These are phyloP conservation scores for Candida glucosophila DNA, from an alignment of 1,139 yeast genomes.

Conservation along the genomic window DNA sequence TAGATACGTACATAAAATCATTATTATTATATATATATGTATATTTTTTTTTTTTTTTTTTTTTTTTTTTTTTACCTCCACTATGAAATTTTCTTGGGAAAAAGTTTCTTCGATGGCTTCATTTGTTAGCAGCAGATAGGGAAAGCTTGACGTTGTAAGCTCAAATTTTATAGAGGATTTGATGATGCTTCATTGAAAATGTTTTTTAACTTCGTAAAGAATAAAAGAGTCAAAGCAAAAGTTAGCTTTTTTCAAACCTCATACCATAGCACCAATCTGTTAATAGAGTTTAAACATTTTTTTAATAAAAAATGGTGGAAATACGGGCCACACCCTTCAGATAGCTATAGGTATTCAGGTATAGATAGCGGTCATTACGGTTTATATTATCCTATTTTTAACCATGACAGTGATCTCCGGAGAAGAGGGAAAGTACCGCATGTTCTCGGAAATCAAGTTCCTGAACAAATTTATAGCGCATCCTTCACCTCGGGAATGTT, in stretches of 20 bases:
- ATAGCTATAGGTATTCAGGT: conserved; percentile 17
- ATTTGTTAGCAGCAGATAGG: neutral
- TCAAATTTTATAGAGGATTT: too few relatives aligned
- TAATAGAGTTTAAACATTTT: conserved; percentile 15
- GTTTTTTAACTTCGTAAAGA: conserved; percentile 20
- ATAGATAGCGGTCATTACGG: conserved; percentile 39
- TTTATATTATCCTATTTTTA: conserved; percentile 33
- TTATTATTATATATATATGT: conserved; percentile 51
- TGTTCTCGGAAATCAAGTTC: neutral
- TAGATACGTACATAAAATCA: conserved; percentile 57
- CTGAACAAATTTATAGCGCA: neutral
- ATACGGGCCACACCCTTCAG: conserved; percentile 27
- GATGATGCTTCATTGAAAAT: conserved; percentile 11
- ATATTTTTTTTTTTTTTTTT: conserved; percentile 14
- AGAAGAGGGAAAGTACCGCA: conserved; percentile 4
- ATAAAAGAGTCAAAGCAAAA: conserved; percentile 15
- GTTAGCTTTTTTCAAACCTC: conserved; percentile 35
- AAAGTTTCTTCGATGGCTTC: neutral
- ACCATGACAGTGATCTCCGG: conserved; percentile 25
- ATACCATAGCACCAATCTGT: conserved; percentile 18
- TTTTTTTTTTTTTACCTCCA: conserved; percentile 1
- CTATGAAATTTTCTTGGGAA: conserved; percentile 32
- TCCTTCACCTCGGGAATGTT: conserved; percentile 11
- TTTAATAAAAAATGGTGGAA: conserved; percentile 16
- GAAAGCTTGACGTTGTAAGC: conserved; percentile 7